These are phyloP conservation scores for Arthrinium puccinioides DNA, from an alignment of 2,329 filamentous ascomycete species.

Conservation along the genomic window DNA sequence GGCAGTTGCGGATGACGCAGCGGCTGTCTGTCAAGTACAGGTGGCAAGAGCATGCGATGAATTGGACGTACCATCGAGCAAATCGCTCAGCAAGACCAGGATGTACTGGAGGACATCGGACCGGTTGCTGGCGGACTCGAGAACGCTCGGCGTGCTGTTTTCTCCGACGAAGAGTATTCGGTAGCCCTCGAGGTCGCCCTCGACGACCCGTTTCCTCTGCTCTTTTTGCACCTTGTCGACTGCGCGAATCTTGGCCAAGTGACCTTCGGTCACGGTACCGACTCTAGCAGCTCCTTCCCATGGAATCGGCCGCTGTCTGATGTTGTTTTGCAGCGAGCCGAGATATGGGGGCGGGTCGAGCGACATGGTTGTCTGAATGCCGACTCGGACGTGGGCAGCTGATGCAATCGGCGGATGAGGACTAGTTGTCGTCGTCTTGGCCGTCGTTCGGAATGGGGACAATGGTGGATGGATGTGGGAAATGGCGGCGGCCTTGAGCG, in stretches of 20 bases:
- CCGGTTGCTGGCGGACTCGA: slow-evolving; percentile 79
- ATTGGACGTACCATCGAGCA: slow-evolving; percentile 66
- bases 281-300: slow-evolving; percentile 96
- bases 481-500: too few species aligned
- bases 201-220: slow-evolving; percentile 74
- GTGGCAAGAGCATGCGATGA: neutral
- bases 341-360: slow-evolving; percentile 86
- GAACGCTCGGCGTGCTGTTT: slow-evolving; percentile 60
- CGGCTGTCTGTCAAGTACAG: slow-evolving; percentile 2
- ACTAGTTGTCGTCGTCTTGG: too few species aligned
- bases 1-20: neutral
- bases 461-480: too few species aligned
- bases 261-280: slow-evolving; percentile 86
- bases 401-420: too few species aligned
- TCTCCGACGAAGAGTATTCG: slow-evolving; percentile 71
- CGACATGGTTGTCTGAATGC: slow-evolving; percentile 59
- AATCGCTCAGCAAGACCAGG: slow-evolving; percentile 78
- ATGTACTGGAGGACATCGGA: slow-evolving; percentile 93
- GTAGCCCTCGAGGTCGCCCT: slow-evolving; percentile 74
- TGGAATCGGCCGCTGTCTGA: slow-evolving; percentile 88
- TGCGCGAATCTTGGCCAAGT: slow-evolving; percentile 91
- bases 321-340: slow-evolving; percentile 87
- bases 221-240: slow-evolving; percentile 96
- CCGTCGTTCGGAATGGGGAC: too few species aligned
- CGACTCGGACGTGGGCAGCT: too few species aligned